These are phyloP conservation scores for Euphorbia pulcherrima DNA, from an alignment of 345 rosid genomes.

Conservation along the genomic window DNA sequence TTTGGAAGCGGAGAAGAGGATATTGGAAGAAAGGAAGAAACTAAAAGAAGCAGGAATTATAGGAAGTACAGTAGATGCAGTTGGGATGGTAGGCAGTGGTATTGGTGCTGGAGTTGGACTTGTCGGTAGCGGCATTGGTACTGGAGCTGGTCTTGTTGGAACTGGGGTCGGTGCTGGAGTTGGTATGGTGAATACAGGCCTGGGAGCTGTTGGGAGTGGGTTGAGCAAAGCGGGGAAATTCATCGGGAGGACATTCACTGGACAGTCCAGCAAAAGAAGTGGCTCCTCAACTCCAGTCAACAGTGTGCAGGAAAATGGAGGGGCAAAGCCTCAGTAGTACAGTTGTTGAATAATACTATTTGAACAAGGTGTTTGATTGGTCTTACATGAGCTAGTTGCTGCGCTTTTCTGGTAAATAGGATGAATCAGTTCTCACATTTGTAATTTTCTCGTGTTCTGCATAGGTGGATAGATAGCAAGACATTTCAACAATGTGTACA, in stretches of 20 bases:
- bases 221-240: conserved; percentile 80
- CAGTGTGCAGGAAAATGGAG: conserved; percentile 58
- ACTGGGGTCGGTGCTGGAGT: conserved; percentile 43
- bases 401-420: neutral
- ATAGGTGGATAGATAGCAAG: neutral
- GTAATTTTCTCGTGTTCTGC: neutral
- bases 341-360: neutral
- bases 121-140: conserved; percentile 68
- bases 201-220: conserved; percentile 78
- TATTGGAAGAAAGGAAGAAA: conserved; percentile 70
- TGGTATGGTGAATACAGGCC: too few species aligned
- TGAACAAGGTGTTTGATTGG: conserved; percentile 5
- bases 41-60: conserved; percentile 85
- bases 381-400: neutral
- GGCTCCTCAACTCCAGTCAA: conserved; percentile 73
- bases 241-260: conserved; percentile 78
- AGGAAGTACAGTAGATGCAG: conserved; percentile 89
- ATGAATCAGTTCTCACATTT: neutral
- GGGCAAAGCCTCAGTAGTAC: conserved; percentile 40
- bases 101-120: conserved; percentile 68
- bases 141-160: conserved; percentile 67
- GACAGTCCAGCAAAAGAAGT: conserved; percentile 67
- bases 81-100: conserved; percentile 43
- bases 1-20: conserved; percentile 80
- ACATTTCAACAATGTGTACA: conserved; percentile 8